These are phyloP conservation scores for Picea mariana DNA, from an alignment of 83 land plant genomes.

Conservation along the genomic window DNA sequence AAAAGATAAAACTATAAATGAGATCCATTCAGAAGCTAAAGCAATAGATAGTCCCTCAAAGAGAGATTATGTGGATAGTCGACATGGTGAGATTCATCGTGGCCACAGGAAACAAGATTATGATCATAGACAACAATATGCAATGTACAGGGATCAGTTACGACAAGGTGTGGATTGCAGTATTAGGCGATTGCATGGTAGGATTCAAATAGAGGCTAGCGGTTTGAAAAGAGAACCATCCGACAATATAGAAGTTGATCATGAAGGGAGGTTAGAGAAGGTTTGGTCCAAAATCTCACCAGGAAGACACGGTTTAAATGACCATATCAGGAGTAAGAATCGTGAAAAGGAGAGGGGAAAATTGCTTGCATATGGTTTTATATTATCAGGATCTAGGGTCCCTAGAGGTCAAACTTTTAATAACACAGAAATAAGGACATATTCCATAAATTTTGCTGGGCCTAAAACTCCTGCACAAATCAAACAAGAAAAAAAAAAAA, in stretches of 20 bases:
- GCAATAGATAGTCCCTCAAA: constrained; percentile 21
- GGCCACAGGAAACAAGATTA: constrained; percentile 20
- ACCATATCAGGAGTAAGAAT: constrained; percentile 10
- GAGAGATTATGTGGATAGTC: constrained; percentile 14
- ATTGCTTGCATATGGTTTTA: background rate
- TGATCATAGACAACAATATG: constrained; percentile 23
- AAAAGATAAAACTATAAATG: no score
- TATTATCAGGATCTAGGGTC: background rate
- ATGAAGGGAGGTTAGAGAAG: constrained; percentile 7
- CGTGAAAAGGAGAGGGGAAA: constrained; percentile 5
- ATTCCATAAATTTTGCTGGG: constrained; percentile 26
- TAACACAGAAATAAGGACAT: background rate
- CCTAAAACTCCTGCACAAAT: constrained; percentile 29
- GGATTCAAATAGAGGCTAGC: constrained; percentile 36
- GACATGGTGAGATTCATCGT: background rate
- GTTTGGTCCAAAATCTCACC: constrained; percentile 6
- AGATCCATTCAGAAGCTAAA: no score
- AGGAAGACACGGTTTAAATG: background rate
- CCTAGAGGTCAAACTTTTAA: constrained; percentile 10
- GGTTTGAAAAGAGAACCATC: constrained; percentile 20
- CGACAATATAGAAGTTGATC: background rate
- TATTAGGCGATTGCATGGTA: constrained; percentile 60
- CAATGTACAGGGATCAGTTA: constrained; percentile 29
- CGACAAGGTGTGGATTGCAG: constrained; percentile 11
- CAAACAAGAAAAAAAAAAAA: background rate